Percentiles rank a stretch among this genome's conserved stretches.
Conservation (phyloP, 371 early-diverging fungal species). For the Mucor mucedo region DNA sequence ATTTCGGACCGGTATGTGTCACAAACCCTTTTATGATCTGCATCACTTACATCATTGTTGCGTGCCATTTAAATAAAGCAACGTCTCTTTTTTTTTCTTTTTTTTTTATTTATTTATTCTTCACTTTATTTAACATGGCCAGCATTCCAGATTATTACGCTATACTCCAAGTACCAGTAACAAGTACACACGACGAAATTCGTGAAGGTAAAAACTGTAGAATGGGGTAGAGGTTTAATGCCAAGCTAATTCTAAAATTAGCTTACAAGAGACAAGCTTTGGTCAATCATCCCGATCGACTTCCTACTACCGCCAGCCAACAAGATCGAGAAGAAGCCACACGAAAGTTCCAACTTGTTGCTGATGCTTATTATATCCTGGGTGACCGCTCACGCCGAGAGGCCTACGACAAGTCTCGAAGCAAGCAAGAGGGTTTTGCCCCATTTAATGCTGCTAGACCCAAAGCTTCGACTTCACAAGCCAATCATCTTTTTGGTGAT, state of each 20-base stretch:
- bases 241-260: slow-evolving; percentile 7
- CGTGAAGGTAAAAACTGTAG: slow-evolving; percentile 26
- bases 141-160: slow-evolving; percentile 34
- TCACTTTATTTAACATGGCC: slow-evolving; percentile 17
- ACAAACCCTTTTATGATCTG: too few relatives aligned
- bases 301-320: slow-evolving; percentile 55
- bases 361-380: slow-evolving; percentile 81
- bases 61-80: slow-evolving; percentile 5
- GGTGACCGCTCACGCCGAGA: slow-evolving; percentile 70
- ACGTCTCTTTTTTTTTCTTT: neutral
- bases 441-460: slow-evolving; percentile 24
- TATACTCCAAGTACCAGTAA: slow-evolving; percentile 23
- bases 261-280: slow-evolving; percentile 83
- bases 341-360: slow-evolving; percentile 77
- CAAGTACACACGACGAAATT: slow-evolving; percentile 33
- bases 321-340: slow-evolving; percentile 73
- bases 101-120: slow-evolving; percentile 4
- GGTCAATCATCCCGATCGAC: slow-evolving; percentile 78
- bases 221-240: neutral
- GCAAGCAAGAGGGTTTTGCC: slow-evolving; percentile 14
- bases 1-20: too few relatives aligned
- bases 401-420: slow-evolving; percentile 80
- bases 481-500: slow-evolving; percentile 34
- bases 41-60: slow-evolving; percentile 2
- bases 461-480: slow-evolving; percentile 26